Conservation (phyloP, 345 rosid genomes). For the Syzygium aqueum region DNA sequence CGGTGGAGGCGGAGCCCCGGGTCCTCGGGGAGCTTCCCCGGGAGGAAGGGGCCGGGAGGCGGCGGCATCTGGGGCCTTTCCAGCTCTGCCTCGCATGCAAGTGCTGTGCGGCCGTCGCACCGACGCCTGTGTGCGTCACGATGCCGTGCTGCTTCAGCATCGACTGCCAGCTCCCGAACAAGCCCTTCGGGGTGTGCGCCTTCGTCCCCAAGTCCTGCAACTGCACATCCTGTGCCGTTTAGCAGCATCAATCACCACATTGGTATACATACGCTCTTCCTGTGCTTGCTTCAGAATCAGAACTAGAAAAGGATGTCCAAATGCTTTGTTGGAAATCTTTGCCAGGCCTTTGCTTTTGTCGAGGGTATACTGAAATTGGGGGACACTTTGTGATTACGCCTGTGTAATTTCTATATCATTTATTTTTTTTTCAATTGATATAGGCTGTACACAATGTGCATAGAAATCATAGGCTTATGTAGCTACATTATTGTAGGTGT, state of each 20-base stretch:
- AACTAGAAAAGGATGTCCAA: not conserved
- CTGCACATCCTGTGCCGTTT: constrained; percentile 34
- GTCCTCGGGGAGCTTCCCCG: not conserved
- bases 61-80: constrained; percentile 28
- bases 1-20: not conserved
- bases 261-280: not conserved
- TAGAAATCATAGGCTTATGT: not conserved
- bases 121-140: constrained; percentile 30
- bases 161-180: constrained; percentile 60
- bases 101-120: constrained; percentile 31
- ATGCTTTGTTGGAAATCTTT: not conserved
- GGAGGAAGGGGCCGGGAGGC: not conserved
- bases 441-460: not conserved
- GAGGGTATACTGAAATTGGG: not conserved
- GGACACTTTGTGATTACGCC: not conserved
- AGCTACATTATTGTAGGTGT: not conserved
- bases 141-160: constrained; percentile 71
- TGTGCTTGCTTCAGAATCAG: not conserved
- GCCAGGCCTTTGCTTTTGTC: not conserved
- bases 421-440: not conserved
- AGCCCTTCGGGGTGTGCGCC: constrained; percentile 76
- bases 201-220: constrained; percentile 65
- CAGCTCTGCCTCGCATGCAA: constrained; percentile 60
- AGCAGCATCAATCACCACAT: not conserved
- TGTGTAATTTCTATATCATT: not conserved